Evolutionary conservation across 2,329 filamentous ascomycete genomes (phyloP).

Genomic region (Exserohilum rostratum): DNA sequence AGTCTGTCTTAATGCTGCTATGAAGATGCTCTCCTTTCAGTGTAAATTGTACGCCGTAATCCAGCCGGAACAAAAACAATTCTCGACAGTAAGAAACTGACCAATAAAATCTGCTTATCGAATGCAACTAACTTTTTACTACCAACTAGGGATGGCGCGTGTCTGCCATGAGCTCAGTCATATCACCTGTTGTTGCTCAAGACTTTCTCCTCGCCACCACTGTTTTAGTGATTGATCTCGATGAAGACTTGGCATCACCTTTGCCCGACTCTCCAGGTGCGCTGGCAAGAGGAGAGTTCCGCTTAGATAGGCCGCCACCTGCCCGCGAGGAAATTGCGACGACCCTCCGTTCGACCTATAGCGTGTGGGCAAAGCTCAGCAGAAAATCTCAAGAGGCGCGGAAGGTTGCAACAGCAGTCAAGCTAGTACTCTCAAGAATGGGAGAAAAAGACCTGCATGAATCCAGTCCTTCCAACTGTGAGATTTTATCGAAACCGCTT

Average conservation of each 20-base stretch:
- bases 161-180: slow-evolving; percentile 51
- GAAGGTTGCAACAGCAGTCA: slow-evolving; percentile 38
- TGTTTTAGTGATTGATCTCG: slow-evolving; percentile 54
- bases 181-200: slow-evolving; percentile 52
- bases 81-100: slow-evolving; percentile 6
- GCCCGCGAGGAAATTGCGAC: slow-evolving; percentile 33
- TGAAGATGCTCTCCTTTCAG: slow-evolving; percentile 53
- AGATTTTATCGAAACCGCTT: not conserved
- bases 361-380: slow-evolving; percentile 34
- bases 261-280: slow-evolving; percentile 5
- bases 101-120: not conserved
- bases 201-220: slow-evolving; percentile 58
- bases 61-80: slow-evolving; percentile 47
- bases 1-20: slow-evolving; percentile 54
- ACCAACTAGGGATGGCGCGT: slow-evolving; percentile 36
- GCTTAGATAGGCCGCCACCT: slow-evolving; percentile 29
- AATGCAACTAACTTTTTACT: not conserved
- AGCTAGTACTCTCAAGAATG: slow-evolving; percentile 35
- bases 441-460: not conserved
- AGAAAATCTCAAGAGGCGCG: slow-evolving; percentile 39
- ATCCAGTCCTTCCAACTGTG: slow-evolving; percentile 10
- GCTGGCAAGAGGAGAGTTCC: slow-evolving; percentile 11
- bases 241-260: slow-evolving; percentile 32
- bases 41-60: slow-evolving; percentile 51
- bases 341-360: slow-evolving; percentile 28